Conservation (phyloP, 108 stramenopile genomes). For the Cyclostephanos tholiformis region DNA sequence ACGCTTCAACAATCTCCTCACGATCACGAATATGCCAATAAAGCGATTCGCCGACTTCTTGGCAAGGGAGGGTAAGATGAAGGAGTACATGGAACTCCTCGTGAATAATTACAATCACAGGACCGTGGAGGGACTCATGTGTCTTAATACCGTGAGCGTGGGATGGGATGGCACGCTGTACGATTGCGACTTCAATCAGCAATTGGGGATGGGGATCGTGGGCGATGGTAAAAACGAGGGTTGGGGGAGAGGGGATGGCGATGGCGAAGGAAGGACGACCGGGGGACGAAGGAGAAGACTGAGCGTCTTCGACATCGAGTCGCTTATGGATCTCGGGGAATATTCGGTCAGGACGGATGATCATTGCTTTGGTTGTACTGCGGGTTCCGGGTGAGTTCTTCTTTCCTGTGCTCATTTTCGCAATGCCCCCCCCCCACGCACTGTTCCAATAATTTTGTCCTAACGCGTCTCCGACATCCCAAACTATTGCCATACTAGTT, state of each 20-base stretch:
- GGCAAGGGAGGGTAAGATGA: conserved; percentile 84
- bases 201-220: conserved; percentile 85
- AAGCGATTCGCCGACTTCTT: conserved; percentile 97
- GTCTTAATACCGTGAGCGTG: conserved; percentile 80
- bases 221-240: conserved; percentile 37
- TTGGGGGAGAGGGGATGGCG: not conserved
- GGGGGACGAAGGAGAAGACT: conserved; percentile 30
- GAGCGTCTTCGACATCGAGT: conserved; percentile 89
- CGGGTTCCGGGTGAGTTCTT: conserved; percentile 82
- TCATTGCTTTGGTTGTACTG: conserved; percentile 98
- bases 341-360: conserved; percentile 85
- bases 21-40: conserved; percentile 99
- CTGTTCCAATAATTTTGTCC: no score
- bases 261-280: conserved; percentile 18
- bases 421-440: no score
- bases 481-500: not conserved
- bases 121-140: conserved; percentile 85
- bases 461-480: not conserved
- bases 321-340: conserved; percentile 74
- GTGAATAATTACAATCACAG: conserved; percentile 92
- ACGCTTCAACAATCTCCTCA: conserved; percentile 86
- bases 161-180: conserved; percentile 84
- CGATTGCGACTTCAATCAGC: conserved; percentile 99
- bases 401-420: conserved; percentile 35
- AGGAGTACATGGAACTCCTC: conserved; percentile 96